Evolutionary conservation across 2,329 filamentous ascomycete species (phyloP), one percentile per base, ranked within the genome.

Genomic region (Trichoderma cornu-damae): DNA sequence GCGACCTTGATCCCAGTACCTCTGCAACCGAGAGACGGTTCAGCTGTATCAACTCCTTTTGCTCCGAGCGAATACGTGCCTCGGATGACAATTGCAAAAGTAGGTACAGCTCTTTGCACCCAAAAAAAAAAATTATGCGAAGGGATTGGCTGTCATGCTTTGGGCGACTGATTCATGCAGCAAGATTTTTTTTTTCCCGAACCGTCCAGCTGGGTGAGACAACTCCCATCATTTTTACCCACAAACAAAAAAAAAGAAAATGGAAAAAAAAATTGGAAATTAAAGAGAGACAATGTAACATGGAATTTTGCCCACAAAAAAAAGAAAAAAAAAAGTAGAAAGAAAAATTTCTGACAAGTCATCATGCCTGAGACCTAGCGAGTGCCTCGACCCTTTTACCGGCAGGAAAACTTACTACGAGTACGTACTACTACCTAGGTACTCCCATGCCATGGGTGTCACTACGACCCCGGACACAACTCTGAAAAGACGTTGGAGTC

Each of bases 171-270:
- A 53, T 44, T 35, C 50, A 53, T 20, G 50, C 30, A 35, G 40
- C 6, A n/a, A 32, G n/a, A n/a, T n/a, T 37, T 20, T 18, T 35
- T 43, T 44, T 53, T 32, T 53, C 2, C 50, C 30, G 51, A 54
- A 54, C 51, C 51, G 40, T 22, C 22, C 30, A 37, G 51, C 40
- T 46, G 51, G 51, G 51, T 54, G 40, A 54, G 40, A 54, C 51
- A 54, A 12, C 51, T 44, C 37, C n/a, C 26, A 20, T 49, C 20
- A 24, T 26, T 38, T 22, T 12, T 20, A 37, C 12, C 16, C 47
- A 11, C 34, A 50, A n/a, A n/a, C 22, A 22, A 40, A n/a, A 24
- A 34, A 24, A 20, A 34, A 18, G 16, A 6, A 28, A 28, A 30
- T 16, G 7, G 11, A 7, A 18, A 26, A 35, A 49, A 37, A 11